phyloP scores from a whole-genome alignment of 106 monocot species.

The Allium cepa region DNA sequence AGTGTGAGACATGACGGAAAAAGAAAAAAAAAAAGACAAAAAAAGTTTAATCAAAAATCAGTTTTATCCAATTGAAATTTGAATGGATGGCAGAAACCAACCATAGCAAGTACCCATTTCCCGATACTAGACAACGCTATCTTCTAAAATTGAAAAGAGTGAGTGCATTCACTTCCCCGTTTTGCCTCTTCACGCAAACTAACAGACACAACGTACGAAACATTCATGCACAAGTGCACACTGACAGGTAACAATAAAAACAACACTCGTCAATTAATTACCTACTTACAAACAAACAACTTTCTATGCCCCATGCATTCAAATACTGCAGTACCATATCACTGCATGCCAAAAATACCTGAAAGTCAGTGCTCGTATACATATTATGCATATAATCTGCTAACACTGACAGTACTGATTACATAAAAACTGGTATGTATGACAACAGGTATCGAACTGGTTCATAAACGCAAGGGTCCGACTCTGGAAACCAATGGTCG shows the following conservation, averaged over 20 bases:
- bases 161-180: no score
- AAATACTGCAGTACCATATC: background rate
- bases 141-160: no score
- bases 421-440: background rate
- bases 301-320: background rate
- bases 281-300: background rate
- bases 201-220: no score
- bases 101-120: no score
- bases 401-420: background rate
- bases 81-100: no score
- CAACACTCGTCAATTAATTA: background rate
- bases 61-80: no score
- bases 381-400: background rate
- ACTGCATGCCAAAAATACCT: background rate
- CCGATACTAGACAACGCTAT: no score
- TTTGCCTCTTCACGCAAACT: no score
- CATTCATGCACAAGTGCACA: background rate
- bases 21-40: no score
- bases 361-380: background rate
- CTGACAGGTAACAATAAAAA: background rate
- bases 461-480: constrained; percentile 94
- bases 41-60: no score
- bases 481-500: constrained; percentile 98
- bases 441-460: constrained; percentile 85
- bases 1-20: no score